Percentiles rank a stretch among this genome's conserved stretches.
These are phyloP conservation scores for Hypoxylon intermedium DNA, from an alignment of 495 filamentous ascomycete species.

Conservation along the genomic window DNA sequence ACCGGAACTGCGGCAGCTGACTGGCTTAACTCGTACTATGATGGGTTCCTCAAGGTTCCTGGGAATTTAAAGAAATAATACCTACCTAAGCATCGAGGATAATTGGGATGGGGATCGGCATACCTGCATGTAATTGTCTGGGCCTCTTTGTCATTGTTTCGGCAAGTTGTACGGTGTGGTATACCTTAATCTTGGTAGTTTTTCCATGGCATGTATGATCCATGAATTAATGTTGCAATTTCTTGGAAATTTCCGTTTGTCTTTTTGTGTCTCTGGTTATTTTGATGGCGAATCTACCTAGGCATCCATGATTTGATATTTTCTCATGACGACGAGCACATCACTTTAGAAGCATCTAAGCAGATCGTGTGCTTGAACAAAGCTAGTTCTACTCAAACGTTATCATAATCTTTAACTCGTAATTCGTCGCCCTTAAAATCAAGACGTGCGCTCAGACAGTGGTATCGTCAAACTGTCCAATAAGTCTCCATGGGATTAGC, in stretches of 20 bases:
- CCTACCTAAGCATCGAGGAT: not conserved
- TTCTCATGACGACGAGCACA: too few relatives aligned
- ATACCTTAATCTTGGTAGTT: slow-evolving; percentile 22
- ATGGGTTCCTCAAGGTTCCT: slow-evolving; percentile 57
- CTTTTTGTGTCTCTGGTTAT: too few relatives aligned
- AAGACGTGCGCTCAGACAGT: not conserved
- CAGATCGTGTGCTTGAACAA: too few relatives aligned
- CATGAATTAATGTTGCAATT: slow-evolving; percentile 22
- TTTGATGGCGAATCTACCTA: too few relatives aligned
- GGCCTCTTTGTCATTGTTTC: slow-evolving; percentile 18
- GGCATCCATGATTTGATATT: too few relatives aligned
- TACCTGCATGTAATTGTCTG: slow-evolving; percentile 5
- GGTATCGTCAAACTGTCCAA: slow-evolving; percentile 29
- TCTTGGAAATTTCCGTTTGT: too few relatives aligned
- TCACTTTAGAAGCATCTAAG: too few relatives aligned
- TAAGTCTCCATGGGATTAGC: slow-evolving; percentile 40
- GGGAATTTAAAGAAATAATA: slow-evolving; percentile 16
- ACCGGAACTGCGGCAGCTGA: slow-evolving; percentile 53
- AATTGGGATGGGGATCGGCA: slow-evolving; percentile 6
- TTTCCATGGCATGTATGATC: slow-evolving; percentile 19
- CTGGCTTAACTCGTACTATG: slow-evolving; percentile 69
- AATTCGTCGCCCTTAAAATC: not conserved
- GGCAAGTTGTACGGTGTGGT: slow-evolving; percentile 29
- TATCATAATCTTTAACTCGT: too few relatives aligned
- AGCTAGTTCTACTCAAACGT: too few relatives aligned